Evolutionary conservation across 441 rosid species (phyloP).

Genomic region (Adansonia grandidieri): DNA sequence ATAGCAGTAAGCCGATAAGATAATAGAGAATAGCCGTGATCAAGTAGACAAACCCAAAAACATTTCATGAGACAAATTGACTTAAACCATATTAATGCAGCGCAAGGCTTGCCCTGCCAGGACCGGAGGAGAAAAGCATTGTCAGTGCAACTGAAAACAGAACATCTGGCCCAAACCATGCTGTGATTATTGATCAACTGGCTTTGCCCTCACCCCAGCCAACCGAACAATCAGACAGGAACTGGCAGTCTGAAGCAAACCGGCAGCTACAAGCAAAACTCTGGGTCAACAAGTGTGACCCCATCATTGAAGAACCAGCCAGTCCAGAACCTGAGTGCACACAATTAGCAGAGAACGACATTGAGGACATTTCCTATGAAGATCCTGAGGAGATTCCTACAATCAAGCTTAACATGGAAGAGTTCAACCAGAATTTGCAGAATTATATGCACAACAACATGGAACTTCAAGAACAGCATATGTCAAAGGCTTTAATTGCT

Average conservation of each 20-base stretch:
- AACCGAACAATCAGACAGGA: slow-evolving; percentile 41
- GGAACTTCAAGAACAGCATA: slow-evolving; percentile 53
- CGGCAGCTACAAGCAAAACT: slow-evolving; percentile 32
- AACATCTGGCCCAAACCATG: slow-evolving; percentile 35
- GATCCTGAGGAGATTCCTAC: slow-evolving; percentile 70
- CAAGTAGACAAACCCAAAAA: background rate
- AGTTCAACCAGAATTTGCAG: slow-evolving; percentile 54
- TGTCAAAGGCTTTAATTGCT: slow-evolving; percentile 65
- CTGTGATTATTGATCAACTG: slow-evolving; percentile 24
- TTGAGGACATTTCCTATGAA: slow-evolving; percentile 56
- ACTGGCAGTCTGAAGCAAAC: slow-evolving; percentile 36
- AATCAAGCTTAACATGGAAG: slow-evolving; percentile 54
- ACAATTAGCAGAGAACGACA: slow-evolving; percentile 48
- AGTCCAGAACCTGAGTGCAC: slow-evolving; percentile 58
- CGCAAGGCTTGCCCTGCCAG: slow-evolving; percentile 71
- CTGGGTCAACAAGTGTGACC: slow-evolving; percentile 46
- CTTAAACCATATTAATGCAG: slow-evolving; percentile 36
- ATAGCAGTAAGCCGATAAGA: background rate
- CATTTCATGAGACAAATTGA: slow-evolving; percentile 10
- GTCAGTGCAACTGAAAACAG: slow-evolving; percentile 35
- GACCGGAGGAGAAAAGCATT: slow-evolving; percentile 51
- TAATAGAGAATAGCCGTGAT: slow-evolving; percentile 6
- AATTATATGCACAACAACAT: slow-evolving; percentile 51
- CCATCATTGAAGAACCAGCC: slow-evolving; percentile 69
- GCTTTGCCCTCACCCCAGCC: slow-evolving; percentile 45